A percentile compares a stretch with the other conserved stretches of the same genome.
These are phyloP conservation scores for Cupressus sempervirens DNA, from an alignment of 75 land plant species.

Conservation along the genomic window DNA sequence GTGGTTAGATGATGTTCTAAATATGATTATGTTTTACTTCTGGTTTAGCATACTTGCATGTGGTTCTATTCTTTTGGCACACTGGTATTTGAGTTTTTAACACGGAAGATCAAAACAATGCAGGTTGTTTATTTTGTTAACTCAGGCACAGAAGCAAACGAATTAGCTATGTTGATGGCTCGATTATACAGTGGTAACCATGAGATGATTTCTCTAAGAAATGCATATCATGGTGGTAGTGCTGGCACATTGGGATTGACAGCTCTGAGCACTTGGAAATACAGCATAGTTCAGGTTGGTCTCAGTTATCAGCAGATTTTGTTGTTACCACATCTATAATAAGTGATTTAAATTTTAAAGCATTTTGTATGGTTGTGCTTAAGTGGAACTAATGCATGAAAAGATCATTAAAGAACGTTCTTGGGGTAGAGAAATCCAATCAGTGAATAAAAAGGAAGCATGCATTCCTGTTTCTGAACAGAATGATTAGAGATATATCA, in stretches of 20 bases:
- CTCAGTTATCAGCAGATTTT: not conserved
- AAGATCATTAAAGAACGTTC: not conserved
- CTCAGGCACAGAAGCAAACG: slow-evolving; percentile 97
- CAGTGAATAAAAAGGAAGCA: not conserved
- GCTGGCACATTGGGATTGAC: slow-evolving; percentile 85
- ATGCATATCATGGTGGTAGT: slow-evolving; percentile 97
- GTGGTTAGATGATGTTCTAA: not conserved
- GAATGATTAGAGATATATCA: not conserved
- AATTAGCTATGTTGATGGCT: slow-evolving; percentile 94
- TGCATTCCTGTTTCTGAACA: slow-evolving; percentile 3
- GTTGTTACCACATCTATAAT: not conserved
- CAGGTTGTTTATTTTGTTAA: slow-evolving; percentile 98
- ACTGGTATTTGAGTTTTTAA: not conserved
- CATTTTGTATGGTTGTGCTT: not conserved
- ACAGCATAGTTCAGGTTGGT: slow-evolving; percentile 80
- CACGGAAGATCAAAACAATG: slow-evolving; percentile 11
- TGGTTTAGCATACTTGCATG: not conserved
- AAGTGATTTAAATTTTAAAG: not conserved
- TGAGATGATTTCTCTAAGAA: slow-evolving; percentile 79
- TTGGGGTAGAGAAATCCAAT: not conserved
- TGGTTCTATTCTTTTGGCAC: not conserved
- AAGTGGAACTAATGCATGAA: not conserved
- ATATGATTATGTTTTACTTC: not conserved
- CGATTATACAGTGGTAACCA: slow-evolving; percentile 76
- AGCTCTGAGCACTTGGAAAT: slow-evolving; percentile 92